phyloP scores from a whole-genome alignment of 2,329 filamentous ascomycete genomes.

The Metarhizium sp. region DNA sequence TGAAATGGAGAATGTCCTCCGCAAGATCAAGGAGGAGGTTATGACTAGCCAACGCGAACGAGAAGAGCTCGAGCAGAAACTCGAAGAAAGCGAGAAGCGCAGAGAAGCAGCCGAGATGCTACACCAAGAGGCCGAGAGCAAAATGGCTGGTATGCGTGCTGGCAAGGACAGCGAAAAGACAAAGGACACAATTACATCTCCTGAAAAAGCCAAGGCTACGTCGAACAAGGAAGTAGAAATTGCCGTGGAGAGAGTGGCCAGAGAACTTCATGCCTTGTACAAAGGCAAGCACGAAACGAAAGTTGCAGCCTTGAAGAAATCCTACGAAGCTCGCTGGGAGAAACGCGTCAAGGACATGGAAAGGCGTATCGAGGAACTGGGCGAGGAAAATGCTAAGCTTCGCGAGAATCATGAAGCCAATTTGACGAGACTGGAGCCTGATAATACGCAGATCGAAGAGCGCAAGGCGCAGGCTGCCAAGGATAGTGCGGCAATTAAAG shows the following conservation, averaged over 20 bases:
- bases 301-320: conserved; percentile 78
- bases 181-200: conserved; percentile 15
- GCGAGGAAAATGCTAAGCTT: conserved; percentile 66
- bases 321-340: conserved; percentile 80
- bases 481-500: conserved; percentile 57
- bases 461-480: conserved; percentile 49
- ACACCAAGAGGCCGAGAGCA: conserved; percentile 66
- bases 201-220: conserved; percentile 27
- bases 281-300: conserved; percentile 97
- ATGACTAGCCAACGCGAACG: conserved; percentile 68
- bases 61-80: conserved; percentile 65
- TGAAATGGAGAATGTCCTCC: conserved; percentile 76
- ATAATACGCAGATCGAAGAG: conserved; percentile 37
- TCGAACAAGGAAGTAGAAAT: conserved; percentile 63
- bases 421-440: conserved; percentile 48
- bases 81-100: conserved; percentile 69
- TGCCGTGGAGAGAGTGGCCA: conserved; percentile 82
- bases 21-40: conserved; percentile 74
- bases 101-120: conserved; percentile 66
- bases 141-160: conserved; percentile 64
- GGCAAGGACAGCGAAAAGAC: conserved; percentile 37
- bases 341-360: conserved; percentile 79
- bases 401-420: conserved; percentile 56
- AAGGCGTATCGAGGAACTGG: conserved; percentile 56
- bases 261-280: conserved; percentile 86